A percentile compares a stretch with the other conserved stretches of the same genome.
Evolutionary conservation across 108 stramenopile species (phyloP).

Genomic region (Pelagomonas calceolata): DNA sequence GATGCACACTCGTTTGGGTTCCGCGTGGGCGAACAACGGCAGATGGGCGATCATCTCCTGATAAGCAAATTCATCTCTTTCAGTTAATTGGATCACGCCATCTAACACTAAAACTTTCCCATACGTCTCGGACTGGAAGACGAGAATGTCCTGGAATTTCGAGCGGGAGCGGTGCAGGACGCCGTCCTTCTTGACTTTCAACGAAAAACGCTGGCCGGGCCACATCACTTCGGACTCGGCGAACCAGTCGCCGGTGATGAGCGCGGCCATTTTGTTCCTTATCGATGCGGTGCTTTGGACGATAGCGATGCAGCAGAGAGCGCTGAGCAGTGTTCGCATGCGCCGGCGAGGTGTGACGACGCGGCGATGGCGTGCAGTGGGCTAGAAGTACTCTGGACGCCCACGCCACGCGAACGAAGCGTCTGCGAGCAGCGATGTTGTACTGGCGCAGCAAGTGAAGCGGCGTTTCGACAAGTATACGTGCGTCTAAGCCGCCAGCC

Average conservation of each 20-base stretch:
- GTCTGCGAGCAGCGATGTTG: too few relatives aligned
- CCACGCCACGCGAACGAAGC: too few relatives aligned
- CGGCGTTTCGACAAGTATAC: too few relatives aligned
- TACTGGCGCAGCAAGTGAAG: too few relatives aligned
- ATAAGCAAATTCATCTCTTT: constrained; percentile 86
- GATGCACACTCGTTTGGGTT: constrained; percentile 78
- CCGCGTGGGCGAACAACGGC: constrained; percentile 78
- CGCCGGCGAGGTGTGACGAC: too few relatives aligned
- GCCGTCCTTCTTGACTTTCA: constrained; percentile 25
- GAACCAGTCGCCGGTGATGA: constrained; percentile 48
- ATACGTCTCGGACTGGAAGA: constrained; percentile 77
- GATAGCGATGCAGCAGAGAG: too few relatives aligned
- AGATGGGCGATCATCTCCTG: constrained; percentile 97
- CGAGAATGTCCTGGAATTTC: constrained; percentile 84
- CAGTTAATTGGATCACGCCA: constrained; percentile 92
- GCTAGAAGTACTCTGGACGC: too few relatives aligned
- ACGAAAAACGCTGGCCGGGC: constrained; percentile 55
- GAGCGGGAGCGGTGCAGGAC: constrained; percentile 64
- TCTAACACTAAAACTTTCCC: constrained; percentile 91
- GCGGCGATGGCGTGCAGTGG: too few relatives aligned
- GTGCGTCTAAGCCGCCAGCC: too few relatives aligned
- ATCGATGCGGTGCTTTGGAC: too few relatives aligned
- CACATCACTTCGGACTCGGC: constrained; percentile 63
- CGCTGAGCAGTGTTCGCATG: too few relatives aligned
- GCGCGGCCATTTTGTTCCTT: neutral